A percentile compares a stretch with the other conserved stretches of the same genome.
These are phyloP conservation scores for Phaeoacremonium minimum DNA, from an alignment of 2,329 filamentous ascomycete genomes.

Conservation along the genomic window DNA sequence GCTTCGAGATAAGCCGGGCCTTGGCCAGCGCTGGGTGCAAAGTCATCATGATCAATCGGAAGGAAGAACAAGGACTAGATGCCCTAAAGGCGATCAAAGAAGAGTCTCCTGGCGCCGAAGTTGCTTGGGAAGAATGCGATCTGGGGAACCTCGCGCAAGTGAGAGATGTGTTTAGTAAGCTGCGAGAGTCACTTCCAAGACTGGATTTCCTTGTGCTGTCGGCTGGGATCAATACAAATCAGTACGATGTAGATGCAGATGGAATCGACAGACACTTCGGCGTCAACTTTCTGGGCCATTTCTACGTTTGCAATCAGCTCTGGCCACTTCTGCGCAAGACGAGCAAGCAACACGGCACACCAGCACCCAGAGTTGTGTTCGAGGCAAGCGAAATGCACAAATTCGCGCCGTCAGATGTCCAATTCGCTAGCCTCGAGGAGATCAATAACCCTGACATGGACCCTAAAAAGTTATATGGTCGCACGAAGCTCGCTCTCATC, in stretches of 20 bases:
- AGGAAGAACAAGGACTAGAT: conserved; percentile 21
- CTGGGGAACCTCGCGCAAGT: conserved; percentile 30
- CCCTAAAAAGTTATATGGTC: conserved; percentile 29
- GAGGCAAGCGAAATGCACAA: conserved; percentile 35
- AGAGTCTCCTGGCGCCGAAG: conserved; percentile 19
- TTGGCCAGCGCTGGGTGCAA: conserved; percentile 26
- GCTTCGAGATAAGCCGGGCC: conserved; percentile 27
- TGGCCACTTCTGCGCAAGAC: conserved; percentile 37
- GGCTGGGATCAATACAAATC: conserved; percentile 37
- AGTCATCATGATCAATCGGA: conserved; percentile 30
- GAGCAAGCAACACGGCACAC: conserved; percentile 23
- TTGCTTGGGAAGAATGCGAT: conserved; percentile 37
- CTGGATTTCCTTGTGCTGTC: conserved; percentile 37
- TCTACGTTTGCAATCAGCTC: conserved; percentile 33
- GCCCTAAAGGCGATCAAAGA: conserved; percentile 21
- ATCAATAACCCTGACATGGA: conserved; percentile 32
- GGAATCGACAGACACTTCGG: conserved; percentile 38
- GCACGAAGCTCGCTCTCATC: conserved; percentile 37
- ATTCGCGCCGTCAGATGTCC: conserved; percentile 25
- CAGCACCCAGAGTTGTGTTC: conserved; percentile 32
- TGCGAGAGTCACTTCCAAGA: conserved; percentile 27
- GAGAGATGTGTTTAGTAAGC: conserved; percentile 27
- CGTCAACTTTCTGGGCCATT: conserved; percentile 40
- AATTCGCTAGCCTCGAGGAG: conserved; percentile 30
- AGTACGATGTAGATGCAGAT: conserved; percentile 29